Evolutionary conservation across 108 stramenopile genomes (phyloP).

Genomic region (Pseudonitzschia multistriata): DNA sequence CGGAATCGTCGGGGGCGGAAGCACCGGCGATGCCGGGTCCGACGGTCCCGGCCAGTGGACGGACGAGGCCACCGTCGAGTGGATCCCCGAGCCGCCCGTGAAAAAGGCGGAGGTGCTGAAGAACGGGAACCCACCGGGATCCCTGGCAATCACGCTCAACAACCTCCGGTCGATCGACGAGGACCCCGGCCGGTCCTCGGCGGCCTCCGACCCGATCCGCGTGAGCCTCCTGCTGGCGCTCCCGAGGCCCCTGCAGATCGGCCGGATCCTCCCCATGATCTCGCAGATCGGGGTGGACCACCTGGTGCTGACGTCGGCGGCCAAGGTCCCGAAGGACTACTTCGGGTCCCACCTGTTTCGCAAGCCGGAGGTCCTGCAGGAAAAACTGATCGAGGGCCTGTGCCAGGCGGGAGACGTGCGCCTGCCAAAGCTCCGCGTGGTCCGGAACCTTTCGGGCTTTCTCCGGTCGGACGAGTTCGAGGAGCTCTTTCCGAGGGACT

Average conservation of each 20-base stretch:
- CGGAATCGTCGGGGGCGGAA: constrained; percentile 51
- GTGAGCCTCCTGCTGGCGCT: constrained; percentile 86
- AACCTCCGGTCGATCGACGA: constrained; percentile 27
- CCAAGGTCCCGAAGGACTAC: constrained; percentile 89
- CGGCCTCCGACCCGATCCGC: constrained; percentile 18
- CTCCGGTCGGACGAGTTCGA: constrained; percentile 60
- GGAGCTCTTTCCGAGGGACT: constrained; percentile 52
- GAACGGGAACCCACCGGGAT: constrained; percentile 79
- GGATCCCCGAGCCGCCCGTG: constrained; percentile 79
- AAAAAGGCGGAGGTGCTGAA: constrained; percentile 70
- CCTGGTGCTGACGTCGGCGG: constrained; percentile 62
- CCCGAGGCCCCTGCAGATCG: constrained; percentile 82
- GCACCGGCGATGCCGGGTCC: constrained; percentile 7
- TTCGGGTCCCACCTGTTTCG: constrained; percentile 90
- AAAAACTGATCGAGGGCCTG: constrained; percentile 73
- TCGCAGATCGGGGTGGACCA: constrained; percentile 85
- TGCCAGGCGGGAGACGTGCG: constrained; percentile 75
- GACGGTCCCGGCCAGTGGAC: constrained; percentile 52
- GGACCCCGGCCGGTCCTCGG: background rate
- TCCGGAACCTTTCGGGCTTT: constrained; percentile 45
- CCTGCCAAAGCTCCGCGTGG: constrained; percentile 54
- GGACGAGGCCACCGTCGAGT: constrained; percentile 67
- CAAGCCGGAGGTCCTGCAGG: constrained; percentile 55
- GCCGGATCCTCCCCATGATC: constrained; percentile 87
- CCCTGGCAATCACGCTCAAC: constrained; percentile 45